phyloP scores from a whole-genome alignment of 2,329 filamentous ascomycete species.

The Graphilbum fragrans region DNA sequence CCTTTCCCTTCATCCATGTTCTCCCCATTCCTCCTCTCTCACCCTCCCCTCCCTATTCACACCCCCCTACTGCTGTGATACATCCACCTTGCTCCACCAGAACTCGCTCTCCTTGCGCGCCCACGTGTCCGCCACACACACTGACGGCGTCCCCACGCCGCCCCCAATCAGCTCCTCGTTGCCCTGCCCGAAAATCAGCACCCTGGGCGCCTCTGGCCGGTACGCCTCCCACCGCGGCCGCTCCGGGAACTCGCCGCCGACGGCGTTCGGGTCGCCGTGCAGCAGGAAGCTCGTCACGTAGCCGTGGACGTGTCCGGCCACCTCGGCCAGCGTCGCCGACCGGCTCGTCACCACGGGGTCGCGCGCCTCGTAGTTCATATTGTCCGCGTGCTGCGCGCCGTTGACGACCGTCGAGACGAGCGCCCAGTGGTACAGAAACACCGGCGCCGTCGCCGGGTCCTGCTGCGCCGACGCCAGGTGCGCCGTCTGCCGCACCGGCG shows the following conservation, averaged over 20 bases:
- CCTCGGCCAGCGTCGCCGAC: constrained; percentile 25
- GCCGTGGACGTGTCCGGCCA: constrained; percentile 29
- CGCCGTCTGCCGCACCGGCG: constrained; percentile 36
- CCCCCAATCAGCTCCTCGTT: constrained; percentile 37
- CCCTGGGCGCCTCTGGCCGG: constrained; percentile 7
- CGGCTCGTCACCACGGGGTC: constrained; percentile 20
- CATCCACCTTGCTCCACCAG: constrained; percentile 34
- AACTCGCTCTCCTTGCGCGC: constrained; percentile 29
- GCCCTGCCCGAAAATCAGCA: constrained; percentile 30
- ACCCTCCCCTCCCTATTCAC: too few relatives aligned
- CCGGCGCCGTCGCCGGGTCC: constrained; percentile 19
- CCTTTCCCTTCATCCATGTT: too few relatives aligned
- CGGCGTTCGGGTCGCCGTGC: constrained; percentile 19
- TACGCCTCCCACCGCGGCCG: constrained; percentile 2
- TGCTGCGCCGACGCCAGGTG: constrained; percentile 10
- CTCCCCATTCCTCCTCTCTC: too few relatives aligned
- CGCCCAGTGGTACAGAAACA: constrained; percentile 44
- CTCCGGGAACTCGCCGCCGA: not conserved
- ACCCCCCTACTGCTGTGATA: too few relatives aligned
- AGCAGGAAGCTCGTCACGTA: constrained; percentile 37
- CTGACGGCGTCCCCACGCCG: constrained; percentile 19
- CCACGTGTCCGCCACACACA: constrained; percentile 27
- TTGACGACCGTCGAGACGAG: constrained; percentile 27
- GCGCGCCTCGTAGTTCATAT: constrained; percentile 33
- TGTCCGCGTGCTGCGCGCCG: constrained; percentile 35